Percentiles rank a stretch among this genome's conserved stretches.
These are phyloP conservation scores for Triglochin maritima DNA, from an alignment of 106 monocot species.

Conservation along the genomic window DNA sequence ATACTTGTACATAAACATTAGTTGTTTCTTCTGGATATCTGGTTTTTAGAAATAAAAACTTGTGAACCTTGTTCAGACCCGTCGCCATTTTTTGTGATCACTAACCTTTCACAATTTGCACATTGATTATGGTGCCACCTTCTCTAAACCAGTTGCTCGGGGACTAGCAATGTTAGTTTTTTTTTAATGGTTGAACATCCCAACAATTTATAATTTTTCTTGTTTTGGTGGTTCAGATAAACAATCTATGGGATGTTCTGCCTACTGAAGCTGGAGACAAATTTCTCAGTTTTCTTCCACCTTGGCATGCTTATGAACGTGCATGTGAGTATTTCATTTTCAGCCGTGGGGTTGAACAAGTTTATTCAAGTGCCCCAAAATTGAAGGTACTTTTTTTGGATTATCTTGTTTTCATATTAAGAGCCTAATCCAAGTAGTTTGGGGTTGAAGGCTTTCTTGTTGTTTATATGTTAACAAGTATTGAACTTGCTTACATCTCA, in stretches of 20 bases:
- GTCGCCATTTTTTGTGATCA: no score
- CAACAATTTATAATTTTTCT: not conserved
- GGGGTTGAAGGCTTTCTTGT: no score
- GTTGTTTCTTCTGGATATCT: not conserved
- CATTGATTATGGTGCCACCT: no score
- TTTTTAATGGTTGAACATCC: no score
- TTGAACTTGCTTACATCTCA: no score
- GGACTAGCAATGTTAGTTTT: no score
- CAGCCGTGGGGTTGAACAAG: constrained; percentile 63
- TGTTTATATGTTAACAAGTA: no score
- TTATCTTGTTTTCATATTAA: no score
- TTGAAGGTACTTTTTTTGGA: constrained; percentile 48
- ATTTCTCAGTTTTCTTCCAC: constrained; percentile 86
- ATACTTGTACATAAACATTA: not conserved
- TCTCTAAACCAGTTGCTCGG: no score
- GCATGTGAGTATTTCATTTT: constrained; percentile 74
- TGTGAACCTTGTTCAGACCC: not conserved
- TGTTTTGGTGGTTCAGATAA: constrained; percentile 29
- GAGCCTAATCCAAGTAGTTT: no score
- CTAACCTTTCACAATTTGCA: no score
- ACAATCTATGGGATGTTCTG: constrained; percentile 75
- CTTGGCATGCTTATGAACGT: constrained; percentile 99
- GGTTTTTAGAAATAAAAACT: not conserved
- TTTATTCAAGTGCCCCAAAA: constrained; percentile 74
- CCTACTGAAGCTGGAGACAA: constrained; percentile 71